These are phyloP conservation scores for Xylaria intraflava DNA, from an alignment of 495 filamentous ascomycete genomes.

Conservation along the genomic window DNA sequence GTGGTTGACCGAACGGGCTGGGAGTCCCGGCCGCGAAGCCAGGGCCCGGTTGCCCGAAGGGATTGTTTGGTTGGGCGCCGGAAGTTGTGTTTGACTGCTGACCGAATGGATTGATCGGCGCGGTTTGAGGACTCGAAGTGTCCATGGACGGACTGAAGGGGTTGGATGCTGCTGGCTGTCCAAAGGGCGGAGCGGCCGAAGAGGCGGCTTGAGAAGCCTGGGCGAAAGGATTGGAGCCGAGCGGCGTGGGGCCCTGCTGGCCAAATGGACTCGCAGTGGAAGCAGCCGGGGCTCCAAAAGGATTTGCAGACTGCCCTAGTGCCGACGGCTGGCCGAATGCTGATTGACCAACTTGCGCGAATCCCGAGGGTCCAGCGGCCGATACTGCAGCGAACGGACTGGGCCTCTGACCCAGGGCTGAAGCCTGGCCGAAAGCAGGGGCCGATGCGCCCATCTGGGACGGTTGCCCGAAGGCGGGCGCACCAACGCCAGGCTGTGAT, in stretches of 20 bases:
- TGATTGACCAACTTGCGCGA: conserved; percentile 5
- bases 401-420: conserved; percentile 16
- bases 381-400: conserved; percentile 17
- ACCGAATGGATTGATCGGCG: conserved; percentile 20
- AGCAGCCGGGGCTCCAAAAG: conserved; percentile 20
- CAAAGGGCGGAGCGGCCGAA: conserved; percentile 30
- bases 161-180: conserved; percentile 24
- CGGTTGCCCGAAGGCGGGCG: conserved; percentile 22
- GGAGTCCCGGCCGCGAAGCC: background rate
- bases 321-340: conserved; percentile 25
- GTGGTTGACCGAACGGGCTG: conserved; percentile 6
- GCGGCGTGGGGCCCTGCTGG: conserved; percentile 8
- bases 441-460: conserved; percentile 16
- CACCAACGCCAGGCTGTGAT: conserved; percentile 24
- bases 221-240: conserved; percentile 19
- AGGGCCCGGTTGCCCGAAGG: background rate
- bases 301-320: conserved; percentile 24
- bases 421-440: conserved; percentile 20
- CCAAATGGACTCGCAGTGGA: conserved; percentile 15
- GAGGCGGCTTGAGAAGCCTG: conserved; percentile 2
- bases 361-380: background rate
- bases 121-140: conserved; percentile 13
- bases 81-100: background rate
- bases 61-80: background rate
- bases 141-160: conserved; percentile 25